A percentile compares a stretch with the other conserved stretches of the same genome.
These are phyloP conservation scores for Penicillium sp. DNA, from an alignment of 2,329 filamentous ascomycete genomes.

Conservation along the genomic window DNA sequence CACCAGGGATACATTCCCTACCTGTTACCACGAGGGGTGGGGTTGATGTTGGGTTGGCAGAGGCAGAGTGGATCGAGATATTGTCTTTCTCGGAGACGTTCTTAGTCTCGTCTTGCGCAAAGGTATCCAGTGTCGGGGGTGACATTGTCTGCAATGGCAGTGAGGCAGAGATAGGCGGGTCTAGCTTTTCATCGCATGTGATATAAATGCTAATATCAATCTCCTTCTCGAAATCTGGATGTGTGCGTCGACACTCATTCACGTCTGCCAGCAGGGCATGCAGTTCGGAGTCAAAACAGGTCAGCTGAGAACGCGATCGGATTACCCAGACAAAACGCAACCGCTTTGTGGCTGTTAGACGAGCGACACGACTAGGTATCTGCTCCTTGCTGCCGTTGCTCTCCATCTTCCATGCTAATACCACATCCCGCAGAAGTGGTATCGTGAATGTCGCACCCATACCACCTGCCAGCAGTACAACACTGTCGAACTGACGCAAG, in stretches of 20 bases:
- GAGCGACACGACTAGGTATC: conserved; percentile 10
- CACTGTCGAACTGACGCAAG: conserved; percentile 59
- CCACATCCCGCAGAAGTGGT: conserved; percentile 56
- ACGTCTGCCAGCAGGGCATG: conserved; percentile 46
- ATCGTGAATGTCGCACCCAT: conserved; percentile 60
- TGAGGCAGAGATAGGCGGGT: conserved; percentile 30
- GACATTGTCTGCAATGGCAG: not conserved
- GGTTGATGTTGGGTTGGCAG: conserved; percentile 8
- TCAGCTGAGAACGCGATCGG: conserved; percentile 52
- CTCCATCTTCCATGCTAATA: conserved; percentile 46
- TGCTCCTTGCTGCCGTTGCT: conserved; percentile 13
- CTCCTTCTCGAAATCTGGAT: conserved; percentile 37
- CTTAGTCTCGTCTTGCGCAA: not conserved
- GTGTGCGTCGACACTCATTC: conserved; percentile 31
- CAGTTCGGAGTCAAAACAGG: conserved; percentile 54
- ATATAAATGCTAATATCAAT: conserved; percentile 55
- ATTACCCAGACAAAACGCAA: conserved; percentile 60
- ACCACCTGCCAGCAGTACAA: conserved; percentile 58
- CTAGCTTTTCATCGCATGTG: conserved; percentile 52
- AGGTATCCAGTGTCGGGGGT: not conserved
- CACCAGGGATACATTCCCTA: conserved; percentile 26
- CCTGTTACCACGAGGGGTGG: conserved; percentile 1
- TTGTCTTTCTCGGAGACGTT: conserved; percentile 22
- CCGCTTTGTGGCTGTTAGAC: conserved; percentile 45
- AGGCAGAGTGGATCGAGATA: conserved; percentile 22